Evolutionary conservation across 306 rosid species (phyloP), one percentile per base, ranked within the genome.

Genomic region (Lagenaria siceraria): DNA sequence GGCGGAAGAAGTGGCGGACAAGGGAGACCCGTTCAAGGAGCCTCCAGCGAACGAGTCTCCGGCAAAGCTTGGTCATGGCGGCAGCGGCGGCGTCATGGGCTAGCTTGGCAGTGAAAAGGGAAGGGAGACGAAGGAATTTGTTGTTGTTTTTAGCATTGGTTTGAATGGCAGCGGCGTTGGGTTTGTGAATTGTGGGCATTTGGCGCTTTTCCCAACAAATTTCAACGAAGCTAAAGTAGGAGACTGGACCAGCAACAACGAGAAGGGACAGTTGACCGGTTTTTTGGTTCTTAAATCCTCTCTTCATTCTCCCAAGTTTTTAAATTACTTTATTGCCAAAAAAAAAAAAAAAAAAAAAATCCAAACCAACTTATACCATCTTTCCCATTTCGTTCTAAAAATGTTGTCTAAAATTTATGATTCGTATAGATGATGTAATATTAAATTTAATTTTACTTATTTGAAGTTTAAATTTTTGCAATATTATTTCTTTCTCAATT

Each of bases 191-290:
- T 24, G 52, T 63, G n/a, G 46, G 36, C 52, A 42, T 76, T 58
- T 40, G 56, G 58, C 51, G 65, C 53, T 64, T 64, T 71, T 80
- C 51, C 78, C 33, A 86, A 85, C 88, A 27, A 77, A 81, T 70
- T 63, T 33, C 48, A 48, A 33, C 53, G 35, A 46, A 83, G 70
- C 51, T 74, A 69, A 71, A 63, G 80, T 64, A 22, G 79, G 84
- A 78, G 77, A 79, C 58, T 78, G 80, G 58, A 84, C 48, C 82
- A 40, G 66, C 58, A 53, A 0, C 68, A 56, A 42, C 61, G 21
- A 82, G 77, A 63, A 49, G 29, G 75, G 91, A 86, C 91, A 78
- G 93, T 95, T 95, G 97, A 95, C 97, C 93, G 90, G 91, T 89
- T 85, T 87, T 89, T 78, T 59, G 73, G 74, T 42, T 70, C 56